Evolutionary conservation across 202 grass and related monocot species (phyloP).

Genomic region (Cymbopogon flexuosus): DNA sequence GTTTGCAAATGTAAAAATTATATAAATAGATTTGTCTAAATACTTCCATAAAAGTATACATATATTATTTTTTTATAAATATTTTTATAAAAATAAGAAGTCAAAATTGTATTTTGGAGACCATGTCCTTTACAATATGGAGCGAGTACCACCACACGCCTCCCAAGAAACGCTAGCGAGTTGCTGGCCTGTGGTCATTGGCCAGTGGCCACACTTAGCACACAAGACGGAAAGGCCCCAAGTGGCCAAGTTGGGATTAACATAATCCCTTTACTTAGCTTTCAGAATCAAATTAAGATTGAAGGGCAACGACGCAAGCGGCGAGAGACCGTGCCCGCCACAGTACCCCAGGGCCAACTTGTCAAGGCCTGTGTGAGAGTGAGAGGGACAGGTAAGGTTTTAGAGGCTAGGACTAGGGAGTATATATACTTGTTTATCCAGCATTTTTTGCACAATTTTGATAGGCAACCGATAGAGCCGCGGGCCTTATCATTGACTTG

Average conservation of each 20-base stretch:
- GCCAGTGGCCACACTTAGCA: conserved; percentile 4
- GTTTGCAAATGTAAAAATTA: too few species aligned
- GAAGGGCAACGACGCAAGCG: neutral
- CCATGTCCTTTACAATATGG: too few species aligned
- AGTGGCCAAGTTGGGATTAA: too few species aligned
- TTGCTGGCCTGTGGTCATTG: neutral
- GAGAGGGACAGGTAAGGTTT: neutral
- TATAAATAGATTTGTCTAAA: too few species aligned
- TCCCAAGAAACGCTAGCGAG: neutral
- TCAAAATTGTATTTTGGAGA: too few species aligned
- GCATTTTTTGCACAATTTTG: neutral
- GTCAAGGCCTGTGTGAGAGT: neutral
- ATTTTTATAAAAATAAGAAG: too few species aligned
- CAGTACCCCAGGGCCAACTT: neutral
- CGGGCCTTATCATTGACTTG: conserved; percentile 29
- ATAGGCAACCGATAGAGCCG: neutral
- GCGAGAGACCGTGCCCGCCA: neutral
- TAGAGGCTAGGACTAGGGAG: neutral
- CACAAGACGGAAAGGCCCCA: neutral
- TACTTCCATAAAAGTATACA: too few species aligned
- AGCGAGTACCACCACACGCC: too few species aligned
- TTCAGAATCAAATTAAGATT: neutral
- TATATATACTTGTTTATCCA: neutral
- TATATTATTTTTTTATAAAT: too few species aligned
- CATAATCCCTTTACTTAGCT: neutral